Conservation (phyloP, 2,329 filamentous ascomycete species). For the Hymenoscyphus linearis region DNA sequence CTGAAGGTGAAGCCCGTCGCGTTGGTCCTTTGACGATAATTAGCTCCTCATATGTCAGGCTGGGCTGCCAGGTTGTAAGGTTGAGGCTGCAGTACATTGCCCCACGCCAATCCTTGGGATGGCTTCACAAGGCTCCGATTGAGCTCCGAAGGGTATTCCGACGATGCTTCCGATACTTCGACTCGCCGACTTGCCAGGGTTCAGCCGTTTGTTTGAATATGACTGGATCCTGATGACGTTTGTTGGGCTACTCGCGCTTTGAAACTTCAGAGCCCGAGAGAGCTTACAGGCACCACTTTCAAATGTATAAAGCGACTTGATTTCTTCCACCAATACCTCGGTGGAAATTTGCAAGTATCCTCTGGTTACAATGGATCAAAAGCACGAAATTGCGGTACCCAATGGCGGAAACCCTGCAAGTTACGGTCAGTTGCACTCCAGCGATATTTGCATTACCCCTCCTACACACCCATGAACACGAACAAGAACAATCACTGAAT, state of each 20-base stretch:
- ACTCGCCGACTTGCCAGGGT: neutral
- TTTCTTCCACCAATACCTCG: neutral
- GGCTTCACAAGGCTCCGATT: no score
- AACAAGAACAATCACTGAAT: conserved; percentile 51
- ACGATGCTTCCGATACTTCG: neutral
- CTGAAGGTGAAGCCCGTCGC: neutral
- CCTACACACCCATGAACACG: conserved; percentile 2
- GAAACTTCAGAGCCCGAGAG: neutral
- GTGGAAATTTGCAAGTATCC: neutral
- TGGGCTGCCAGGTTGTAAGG: neutral
- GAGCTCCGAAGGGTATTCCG: no score
- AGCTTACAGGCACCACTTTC: neutral
- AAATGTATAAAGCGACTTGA: neutral
- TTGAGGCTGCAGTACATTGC: neutral
- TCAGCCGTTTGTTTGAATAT: neutral
- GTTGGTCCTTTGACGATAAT: neutral
- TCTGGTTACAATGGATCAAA: conserved; percentile 1
- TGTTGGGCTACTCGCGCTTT: conserved; percentile 2
- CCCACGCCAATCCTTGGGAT: no score
- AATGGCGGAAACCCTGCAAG: conserved; percentile 2
- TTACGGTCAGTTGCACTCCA: conserved; percentile 27
- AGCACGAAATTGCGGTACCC: neutral
- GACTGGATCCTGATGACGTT: conserved; percentile 16
- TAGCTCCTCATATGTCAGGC: neutral
- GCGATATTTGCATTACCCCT: neutral